These are phyloP conservation scores for Aethionema arabicum DNA, from an alignment of 345 rosid species.

Conservation along the genomic window DNA sequence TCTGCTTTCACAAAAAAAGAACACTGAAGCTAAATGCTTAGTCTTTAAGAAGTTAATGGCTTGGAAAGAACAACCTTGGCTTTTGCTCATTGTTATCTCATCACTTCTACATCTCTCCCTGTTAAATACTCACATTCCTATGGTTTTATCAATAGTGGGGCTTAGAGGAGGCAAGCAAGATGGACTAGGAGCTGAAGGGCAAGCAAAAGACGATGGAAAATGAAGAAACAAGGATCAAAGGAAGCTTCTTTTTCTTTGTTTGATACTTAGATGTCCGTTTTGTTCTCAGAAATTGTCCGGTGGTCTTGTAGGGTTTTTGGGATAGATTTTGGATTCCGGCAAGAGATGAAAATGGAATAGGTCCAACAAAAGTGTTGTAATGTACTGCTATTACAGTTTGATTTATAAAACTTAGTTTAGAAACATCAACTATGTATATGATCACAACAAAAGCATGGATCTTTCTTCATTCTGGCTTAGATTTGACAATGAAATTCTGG, in stretches of 20 bases:
- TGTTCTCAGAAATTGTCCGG: neutral
- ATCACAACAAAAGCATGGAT: slow-evolving; percentile 10
- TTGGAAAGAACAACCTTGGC: too few species aligned
- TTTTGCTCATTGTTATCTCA: too few species aligned
- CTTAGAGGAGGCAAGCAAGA: slow-evolving; percentile 34
- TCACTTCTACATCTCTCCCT: neutral
- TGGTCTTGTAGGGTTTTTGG: slow-evolving; percentile 21
- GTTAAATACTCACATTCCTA: neutral
- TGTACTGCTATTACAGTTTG: slow-evolving; percentile 21
- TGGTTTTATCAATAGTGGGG: slow-evolving; percentile 22
- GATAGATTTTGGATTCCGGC: slow-evolving; percentile 19
- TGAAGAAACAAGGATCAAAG: slow-evolving; percentile 16
- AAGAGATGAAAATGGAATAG: slow-evolving; percentile 25
- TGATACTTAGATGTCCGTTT: slow-evolving; percentile 28
- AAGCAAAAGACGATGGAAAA: slow-evolving; percentile 38
- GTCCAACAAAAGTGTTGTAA: slow-evolving; percentile 28
- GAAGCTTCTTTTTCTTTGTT: slow-evolving; percentile 23
- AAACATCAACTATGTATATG: slow-evolving; percentile 5
- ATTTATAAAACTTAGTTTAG: slow-evolving; percentile 13
- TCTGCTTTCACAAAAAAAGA: too few species aligned
- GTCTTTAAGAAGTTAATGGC: too few species aligned
- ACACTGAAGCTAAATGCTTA: too few species aligned
- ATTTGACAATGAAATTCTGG: slow-evolving; percentile 82
- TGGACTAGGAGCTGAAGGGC: slow-evolving; percentile 31
- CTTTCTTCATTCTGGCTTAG: slow-evolving; percentile 28